Base-by-base conservation (phyloP, 2,329 filamentous ascomycete species). In the Ramularia endophylla region DNA sequence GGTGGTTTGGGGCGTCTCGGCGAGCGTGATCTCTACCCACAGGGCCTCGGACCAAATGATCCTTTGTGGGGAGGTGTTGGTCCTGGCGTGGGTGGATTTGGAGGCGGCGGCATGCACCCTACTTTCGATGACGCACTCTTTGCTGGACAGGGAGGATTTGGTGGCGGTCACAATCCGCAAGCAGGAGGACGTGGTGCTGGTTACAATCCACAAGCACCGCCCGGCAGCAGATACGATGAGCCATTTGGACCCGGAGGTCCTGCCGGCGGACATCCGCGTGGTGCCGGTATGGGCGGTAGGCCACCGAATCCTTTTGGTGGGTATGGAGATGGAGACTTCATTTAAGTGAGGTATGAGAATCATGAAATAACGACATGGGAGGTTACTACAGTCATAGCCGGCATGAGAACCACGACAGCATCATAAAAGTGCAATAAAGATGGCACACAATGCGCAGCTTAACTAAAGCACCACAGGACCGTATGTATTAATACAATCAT, bases 111-210 rank as follows among this genome's bases (percentile, higher is more conserved):
- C 1, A 98, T 98, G 92, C 86, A 95, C 64, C 92, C 92, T 1
- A 94, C 89, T 0, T 92, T 95, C 61, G 87, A 95, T 55, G 89
- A 97, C 59, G 87, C 87, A 5, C 65, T 95, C 35, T 95, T 95
- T 59, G 75, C 74, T 5, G 73, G 70, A 1, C 65, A 69, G 1
- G 68, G 71, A 2, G 64, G 65, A 27, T 69, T 61, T 12, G 64
- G 66, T 11, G 64, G 65, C 9, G 71, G 69, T 0, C 82, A 76
- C 56, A 77, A 89, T 58, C 80, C 83, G 1, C 83, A 82, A 59
- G 82, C 79, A 19, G n/a, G n/a, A n/a, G 64, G 65, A 27, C 70
- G 61, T 12, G 64, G 66, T 11, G 64, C 65, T 11, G 71, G 69
- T 0, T 83, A 76, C 56, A 77, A 89, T 58, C 80, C 83, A 2